Conservation (phyloP, 2,329 filamentous ascomycete species). For the Fonsecaea multimorphosa region DNA sequence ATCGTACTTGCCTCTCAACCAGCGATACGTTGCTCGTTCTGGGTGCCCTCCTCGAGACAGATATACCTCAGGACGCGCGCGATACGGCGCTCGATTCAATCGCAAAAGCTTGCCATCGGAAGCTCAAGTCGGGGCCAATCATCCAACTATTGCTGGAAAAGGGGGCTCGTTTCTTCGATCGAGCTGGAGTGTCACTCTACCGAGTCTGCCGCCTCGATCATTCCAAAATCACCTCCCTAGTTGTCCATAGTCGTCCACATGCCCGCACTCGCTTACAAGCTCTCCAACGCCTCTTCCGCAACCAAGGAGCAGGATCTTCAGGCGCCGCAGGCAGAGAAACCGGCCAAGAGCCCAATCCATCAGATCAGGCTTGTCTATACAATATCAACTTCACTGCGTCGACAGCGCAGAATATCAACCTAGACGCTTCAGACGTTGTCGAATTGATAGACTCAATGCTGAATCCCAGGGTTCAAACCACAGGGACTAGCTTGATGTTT, state of each 20-base stretch:
- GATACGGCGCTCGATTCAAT: slow-evolving; percentile 11
- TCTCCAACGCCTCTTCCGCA: slow-evolving; percentile 8
- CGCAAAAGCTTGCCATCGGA: background rate
- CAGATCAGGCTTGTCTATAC: slow-evolving; percentile 13
- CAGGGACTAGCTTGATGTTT: slow-evolving; percentile 19
- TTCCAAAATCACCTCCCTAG: background rate
- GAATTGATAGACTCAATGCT: slow-evolving; percentile 8
- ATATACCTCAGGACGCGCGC: background rate
- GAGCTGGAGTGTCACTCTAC: slow-evolving; percentile 15
- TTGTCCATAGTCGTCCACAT: slow-evolving; percentile 6
- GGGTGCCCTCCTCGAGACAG: slow-evolving; percentile 2
- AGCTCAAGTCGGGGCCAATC: background rate
- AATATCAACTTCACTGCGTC: slow-evolving; percentile 10
- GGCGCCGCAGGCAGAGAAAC: background rate
- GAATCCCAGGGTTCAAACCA: background rate
- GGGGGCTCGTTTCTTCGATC: slow-evolving; percentile 12
- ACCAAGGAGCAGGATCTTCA: background rate
- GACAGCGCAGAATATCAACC: background rate
- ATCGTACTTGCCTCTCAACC: background rate
- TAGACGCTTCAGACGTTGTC: slow-evolving; percentile 11
- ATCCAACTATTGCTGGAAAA: slow-evolving; percentile 13
- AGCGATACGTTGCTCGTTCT: background rate
- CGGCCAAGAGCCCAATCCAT: background rate
- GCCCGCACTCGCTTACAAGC: slow-evolving; percentile 11
- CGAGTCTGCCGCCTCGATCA: slow-evolving; percentile 11